Evolutionary conservation across 2,329 filamentous ascomycete genomes (phyloP), one percentile per base, ranked within the genome.

Genomic region (Neofusicoccum kwambonambiense): DNA sequence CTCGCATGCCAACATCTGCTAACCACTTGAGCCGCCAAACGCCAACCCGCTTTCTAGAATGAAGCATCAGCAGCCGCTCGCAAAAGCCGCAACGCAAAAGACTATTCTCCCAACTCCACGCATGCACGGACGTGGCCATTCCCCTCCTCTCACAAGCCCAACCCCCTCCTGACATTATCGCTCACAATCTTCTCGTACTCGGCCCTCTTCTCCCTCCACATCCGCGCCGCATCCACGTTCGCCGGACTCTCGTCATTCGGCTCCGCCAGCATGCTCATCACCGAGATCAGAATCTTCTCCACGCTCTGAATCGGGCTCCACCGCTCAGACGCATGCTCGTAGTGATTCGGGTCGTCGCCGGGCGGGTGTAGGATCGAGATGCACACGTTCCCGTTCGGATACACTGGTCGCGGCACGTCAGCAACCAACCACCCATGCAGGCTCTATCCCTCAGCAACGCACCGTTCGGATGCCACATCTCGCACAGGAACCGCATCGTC

Each of bases 301-400:
- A 94, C 93, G 12, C 90, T 93, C 79, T 98, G 95, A 2, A 98
- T 94, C 34, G 95, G 95, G 66, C 87, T 91, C 95, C 95, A 99
- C 67, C 95, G 88, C 83, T 99, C 95, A 35, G 87, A 85, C 15
- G 93, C 93, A 31, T 86, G 86, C 79, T 99, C 95, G 81, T 99
- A 99, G 62, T 94, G 94, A 78, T 91, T 95, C 74, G 91, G 89
- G 75, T 99, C 95, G 74, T 97, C 93, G 80, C 92, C 93, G 4
- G 95, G 94, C 12, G 94, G 91, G 78, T 99, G 95, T 47, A 99
- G 85, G 80, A 99, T 99, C 49, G 91, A 96, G 77, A 99, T 98
- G 84, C 95, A 99, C 65, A 99, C 91, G 69, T 90, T 87, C 72
- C 95, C 95, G 74, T 87, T 88, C 7, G 87, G 82, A 81, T 97